A percentile compares a stretch with the other conserved stretches of the same genome.
Evolutionary conservation across 371 early-diverging fungal species (phyloP).

Genomic region (Rhizomucor miehei): DNA sequence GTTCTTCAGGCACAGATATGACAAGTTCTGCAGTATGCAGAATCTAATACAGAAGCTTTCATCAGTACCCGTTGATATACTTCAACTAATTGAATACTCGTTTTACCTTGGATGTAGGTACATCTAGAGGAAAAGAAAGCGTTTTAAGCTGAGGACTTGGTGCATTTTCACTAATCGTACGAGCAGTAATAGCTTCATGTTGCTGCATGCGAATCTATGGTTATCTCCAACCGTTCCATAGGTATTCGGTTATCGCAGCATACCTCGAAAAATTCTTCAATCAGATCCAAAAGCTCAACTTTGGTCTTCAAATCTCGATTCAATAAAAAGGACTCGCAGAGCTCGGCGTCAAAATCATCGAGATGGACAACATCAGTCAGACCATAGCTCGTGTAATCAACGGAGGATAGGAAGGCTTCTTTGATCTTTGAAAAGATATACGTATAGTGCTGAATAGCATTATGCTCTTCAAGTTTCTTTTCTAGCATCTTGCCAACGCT

Average conservation of each 20-base stretch:
- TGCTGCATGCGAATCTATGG: constrained; percentile 11
- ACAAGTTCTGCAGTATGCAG: constrained; percentile 61
- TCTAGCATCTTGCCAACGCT: constrained; percentile 50
- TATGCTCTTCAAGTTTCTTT: constrained; percentile 36
- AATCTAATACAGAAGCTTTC: constrained; percentile 21
- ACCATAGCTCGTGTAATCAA: constrained; percentile 62
- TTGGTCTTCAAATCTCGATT: constrained; percentile 55
- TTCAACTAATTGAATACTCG: no score
- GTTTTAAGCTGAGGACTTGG: constrained; percentile 21
- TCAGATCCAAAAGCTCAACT: constrained; percentile 43
- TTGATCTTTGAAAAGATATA: constrained; percentile 53
- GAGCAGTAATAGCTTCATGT: constrained; percentile 38
- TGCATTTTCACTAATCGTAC: constrained; percentile 27
- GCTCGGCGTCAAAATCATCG: constrained; percentile 53
- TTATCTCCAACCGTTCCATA: neutral
- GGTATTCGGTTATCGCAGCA: neutral
- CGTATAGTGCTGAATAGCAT: constrained; percentile 50
- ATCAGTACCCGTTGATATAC: neutral
- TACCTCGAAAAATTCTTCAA: constrained; percentile 53
- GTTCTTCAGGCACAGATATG: constrained; percentile 35
- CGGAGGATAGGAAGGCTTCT: constrained; percentile 47
- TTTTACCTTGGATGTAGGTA: constrained; percentile 46
- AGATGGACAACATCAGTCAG: constrained; percentile 60
- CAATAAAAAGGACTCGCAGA: constrained; percentile 55
- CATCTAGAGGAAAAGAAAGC: constrained; percentile 56